Conservation (phyloP, 164 flowering plant species). For the Liriodendron chinense region DNA sequence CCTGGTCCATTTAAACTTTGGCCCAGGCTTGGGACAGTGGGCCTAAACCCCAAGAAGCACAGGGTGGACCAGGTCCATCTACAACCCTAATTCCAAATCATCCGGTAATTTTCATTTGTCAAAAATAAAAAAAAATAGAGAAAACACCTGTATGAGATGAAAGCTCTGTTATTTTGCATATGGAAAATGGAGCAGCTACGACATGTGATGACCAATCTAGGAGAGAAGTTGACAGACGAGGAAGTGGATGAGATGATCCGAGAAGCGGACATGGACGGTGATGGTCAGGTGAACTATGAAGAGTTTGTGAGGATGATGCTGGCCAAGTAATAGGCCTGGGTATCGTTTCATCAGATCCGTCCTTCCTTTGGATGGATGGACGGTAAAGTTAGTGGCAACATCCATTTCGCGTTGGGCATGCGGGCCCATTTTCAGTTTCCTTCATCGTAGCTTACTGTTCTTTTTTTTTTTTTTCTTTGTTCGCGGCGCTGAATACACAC, state of each 20-base stretch:
- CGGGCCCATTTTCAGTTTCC: neutral
- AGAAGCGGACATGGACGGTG: conserved; percentile 62
- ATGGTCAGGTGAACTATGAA: conserved; percentile 57
- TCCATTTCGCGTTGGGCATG: neutral
- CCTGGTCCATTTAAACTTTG: too few species aligned
- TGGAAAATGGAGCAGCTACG: conserved; percentile 35
- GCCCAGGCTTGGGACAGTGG: too few species aligned
- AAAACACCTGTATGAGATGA: neutral
- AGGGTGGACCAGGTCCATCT: too few species aligned
- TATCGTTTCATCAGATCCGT: neutral
- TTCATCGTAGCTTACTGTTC: neutral
- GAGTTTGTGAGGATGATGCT: conserved; percentile 64
- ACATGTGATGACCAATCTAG: conserved; percentile 64
- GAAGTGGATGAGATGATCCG: conserved; percentile 69
- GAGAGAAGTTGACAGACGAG: conserved; percentile 63
- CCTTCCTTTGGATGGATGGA: neutral
- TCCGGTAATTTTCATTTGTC: too few species aligned
- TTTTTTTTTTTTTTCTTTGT: too few species aligned
- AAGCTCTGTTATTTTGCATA: neutral
- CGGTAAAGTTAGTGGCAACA: neutral
- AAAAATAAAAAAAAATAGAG: too few species aligned
- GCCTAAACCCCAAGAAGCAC: too few species aligned
- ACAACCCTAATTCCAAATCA: too few species aligned
- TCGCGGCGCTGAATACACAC: too few species aligned
- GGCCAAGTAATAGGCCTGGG: conserved; percentile 34